phyloP scores from a whole-genome alignment of 2,329 filamentous ascomycete species.

The Colletotrichum salicis region DNA sequence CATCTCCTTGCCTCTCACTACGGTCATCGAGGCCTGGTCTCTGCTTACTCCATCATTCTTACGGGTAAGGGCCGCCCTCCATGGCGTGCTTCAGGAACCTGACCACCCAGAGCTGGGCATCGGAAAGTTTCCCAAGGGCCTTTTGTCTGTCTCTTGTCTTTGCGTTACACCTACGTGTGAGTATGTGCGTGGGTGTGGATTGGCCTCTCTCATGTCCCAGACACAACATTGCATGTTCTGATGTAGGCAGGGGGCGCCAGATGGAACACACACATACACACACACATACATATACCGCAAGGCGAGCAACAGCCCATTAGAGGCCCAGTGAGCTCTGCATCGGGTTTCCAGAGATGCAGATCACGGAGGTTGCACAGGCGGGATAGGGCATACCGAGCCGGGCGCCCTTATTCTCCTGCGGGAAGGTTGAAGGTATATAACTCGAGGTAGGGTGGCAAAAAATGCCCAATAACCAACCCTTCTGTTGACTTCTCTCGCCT shows the following conservation, averaged over 20 bases:
- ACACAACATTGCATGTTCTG: not conserved
- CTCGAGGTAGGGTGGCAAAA: conserved; percentile 27
- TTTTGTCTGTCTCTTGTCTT: not conserved
- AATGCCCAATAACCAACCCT: not conserved
- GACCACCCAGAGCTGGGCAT: not conserved
- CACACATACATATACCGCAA: not conserved
- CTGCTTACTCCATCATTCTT: not conserved
- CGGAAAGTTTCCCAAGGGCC: not conserved
- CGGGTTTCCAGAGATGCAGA: conserved; percentile 3
- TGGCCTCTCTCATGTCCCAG: not conserved
- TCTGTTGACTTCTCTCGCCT: too few species aligned
- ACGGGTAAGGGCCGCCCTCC: too few species aligned
- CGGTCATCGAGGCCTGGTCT: not conserved
- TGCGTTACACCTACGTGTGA: not conserved
- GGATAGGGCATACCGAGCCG: not conserved
- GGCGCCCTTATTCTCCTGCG: not conserved
- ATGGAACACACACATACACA: conserved; percentile 1
- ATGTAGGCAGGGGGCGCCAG: conserved; percentile 4
- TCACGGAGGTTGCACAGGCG: conserved; percentile 7
- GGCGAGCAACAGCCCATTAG: not conserved
- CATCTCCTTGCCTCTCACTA: not conserved
- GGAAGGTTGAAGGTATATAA: conserved; percentile 25
- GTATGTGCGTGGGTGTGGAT: not conserved
- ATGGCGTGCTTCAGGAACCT: not conserved
- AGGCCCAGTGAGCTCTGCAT: not conserved